Percentiles rank a stretch among this genome's conserved stretches.
These are phyloP conservation scores for Raphanus raphanistrum DNA, from an alignment of 345 rosid species.

Conservation along the genomic window DNA sequence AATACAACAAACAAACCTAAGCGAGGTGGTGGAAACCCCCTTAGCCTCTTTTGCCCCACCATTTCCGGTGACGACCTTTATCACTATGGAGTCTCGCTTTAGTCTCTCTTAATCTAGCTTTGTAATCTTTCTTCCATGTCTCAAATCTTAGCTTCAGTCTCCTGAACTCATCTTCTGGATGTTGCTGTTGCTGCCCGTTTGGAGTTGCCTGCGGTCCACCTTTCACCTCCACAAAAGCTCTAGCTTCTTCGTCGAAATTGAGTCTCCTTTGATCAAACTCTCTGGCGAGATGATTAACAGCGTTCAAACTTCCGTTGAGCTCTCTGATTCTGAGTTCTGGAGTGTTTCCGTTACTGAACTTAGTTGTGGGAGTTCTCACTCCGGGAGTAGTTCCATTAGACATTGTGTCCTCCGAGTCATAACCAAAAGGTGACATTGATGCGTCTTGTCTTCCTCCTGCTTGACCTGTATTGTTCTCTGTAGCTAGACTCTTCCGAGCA, in stretches of 20 bases:
- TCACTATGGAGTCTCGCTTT: conserved; percentile 66
- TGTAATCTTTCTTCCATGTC: conserved; percentile 89
- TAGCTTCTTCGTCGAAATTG: conserved; percentile 66
- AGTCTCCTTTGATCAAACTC: conserved; percentile 77
- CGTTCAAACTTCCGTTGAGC: conserved; percentile 52
- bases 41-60: conserved; percentile 79
- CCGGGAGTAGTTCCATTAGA: conserved; percentile 74
- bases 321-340: conserved; percentile 54
- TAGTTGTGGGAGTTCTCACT: conserved; percentile 52
- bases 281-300: conserved; percentile 57
- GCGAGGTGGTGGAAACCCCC: not conserved
- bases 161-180: conserved; percentile 62
- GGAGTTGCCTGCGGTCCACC: conserved; percentile 42
- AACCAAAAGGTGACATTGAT: conserved; percentile 55
- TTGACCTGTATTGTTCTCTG: conserved; percentile 53
- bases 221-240: conserved; percentile 53
- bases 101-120: conserved; percentile 63
- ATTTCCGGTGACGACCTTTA: conserved; percentile 57
- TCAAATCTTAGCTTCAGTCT: conserved; percentile 67
- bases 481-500: conserved; percentile 66
- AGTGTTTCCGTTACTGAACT: conserved; percentile 38
- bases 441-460: conserved; percentile 55
- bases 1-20: conserved; percentile 30
- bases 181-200: conserved; percentile 30
- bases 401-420: conserved; percentile 68